A percentile compares a stretch with the other conserved stretches of the same genome.
Conservation (phyloP, 352 stramenopile genomes). For the Phytopythium helicoides region DNA sequence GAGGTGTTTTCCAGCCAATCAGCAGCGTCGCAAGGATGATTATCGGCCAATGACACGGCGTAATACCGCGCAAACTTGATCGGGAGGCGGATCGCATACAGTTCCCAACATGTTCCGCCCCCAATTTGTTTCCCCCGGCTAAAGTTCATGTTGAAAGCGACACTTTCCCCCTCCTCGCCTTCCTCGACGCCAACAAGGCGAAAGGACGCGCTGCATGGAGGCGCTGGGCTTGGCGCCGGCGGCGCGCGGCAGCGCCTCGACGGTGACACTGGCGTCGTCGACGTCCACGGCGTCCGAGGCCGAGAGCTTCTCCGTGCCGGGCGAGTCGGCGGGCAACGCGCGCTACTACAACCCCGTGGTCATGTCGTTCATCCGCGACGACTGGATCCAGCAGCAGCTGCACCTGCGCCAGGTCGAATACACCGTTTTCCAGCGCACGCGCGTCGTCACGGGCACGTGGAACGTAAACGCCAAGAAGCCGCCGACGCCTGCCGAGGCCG, state of each 20-base stretch:
- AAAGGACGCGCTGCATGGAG: slow-evolving; percentile 7
- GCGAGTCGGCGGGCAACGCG: slow-evolving; percentile 22
- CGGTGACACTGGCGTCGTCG: background rate
- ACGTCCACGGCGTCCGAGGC: background rate
- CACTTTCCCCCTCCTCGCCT: background rate
- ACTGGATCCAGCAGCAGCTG: slow-evolving; percentile 86
- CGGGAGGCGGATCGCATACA: no score
- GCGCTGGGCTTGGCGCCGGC: background rate
- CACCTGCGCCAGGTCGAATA: slow-evolving; percentile 56
- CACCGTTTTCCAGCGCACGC: slow-evolving; percentile 58
- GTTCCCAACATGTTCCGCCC: no score
- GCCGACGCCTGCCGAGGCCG: slow-evolving; percentile 46
- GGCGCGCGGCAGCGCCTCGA: background rate
- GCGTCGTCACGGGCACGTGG: slow-evolving; percentile 92
- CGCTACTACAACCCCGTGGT: slow-evolving; percentile 83
- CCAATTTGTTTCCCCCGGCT: background rate
- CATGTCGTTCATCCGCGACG: slow-evolving; percentile 83
- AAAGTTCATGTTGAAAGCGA: slow-evolving; percentile 2
- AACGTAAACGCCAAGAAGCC: slow-evolving; percentile 99
- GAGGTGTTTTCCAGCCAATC: no score
- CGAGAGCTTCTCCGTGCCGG: background rate
- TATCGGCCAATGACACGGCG: no score
- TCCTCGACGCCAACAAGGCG: background rate
- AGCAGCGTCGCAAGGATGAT: no score
- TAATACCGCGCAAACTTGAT: slow-evolving; percentile 2